Evolutionary conservation across 306 rosid genomes (phyloP), one percentile per base, ranked within the genome.

Genomic region (Dalbergia cochinchinensis): DNA sequence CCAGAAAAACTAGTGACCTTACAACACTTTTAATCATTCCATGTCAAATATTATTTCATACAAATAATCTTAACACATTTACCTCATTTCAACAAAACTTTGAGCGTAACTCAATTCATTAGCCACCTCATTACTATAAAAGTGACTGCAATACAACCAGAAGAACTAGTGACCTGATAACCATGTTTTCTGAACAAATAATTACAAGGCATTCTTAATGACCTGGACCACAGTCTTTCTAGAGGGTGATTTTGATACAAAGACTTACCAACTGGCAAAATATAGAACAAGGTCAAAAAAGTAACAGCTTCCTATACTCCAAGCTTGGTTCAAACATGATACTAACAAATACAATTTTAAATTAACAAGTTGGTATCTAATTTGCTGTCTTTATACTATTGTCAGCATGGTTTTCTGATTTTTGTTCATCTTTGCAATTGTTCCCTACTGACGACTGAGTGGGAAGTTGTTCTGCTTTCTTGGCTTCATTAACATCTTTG

Each of bases 391-490:
- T 59, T 60, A 80, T 67, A 86, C 48, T 48, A 57, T 61, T 64
- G 75, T 70, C 42, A 67, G 78, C 68, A n/a, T 48, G 76, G 63
- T 82, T 85, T 86, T 63, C 85, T 70, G 67, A 65, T 3, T 79
- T 70, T 58, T 51, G 72, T 65, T 73, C 73, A 11, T 82, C 37
- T 55, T 65, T 57, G 69, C 60, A 66, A 45, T 80, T 78, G 41
- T 51, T 75, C 44, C 54, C 80, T 13, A 83, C 89, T 64, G 68
- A 55, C 79, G 82, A 65, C 65, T 63, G 87, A 62, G 80, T 44
- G 22, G 80, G 76, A 76, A 66, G 77, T 63, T 70, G 77, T 61
- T 75, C 88, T 10, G 69, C 79, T 76, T 88, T 71, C 85, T 78
- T 70, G 50, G 78, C 83, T 81, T 82, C 90, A 26, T 4, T 15